These are phyloP conservation scores for Fistulinella prunicolor DNA, from an alignment of 768 basidiomycete genomes.

Conservation along the genomic window DNA sequence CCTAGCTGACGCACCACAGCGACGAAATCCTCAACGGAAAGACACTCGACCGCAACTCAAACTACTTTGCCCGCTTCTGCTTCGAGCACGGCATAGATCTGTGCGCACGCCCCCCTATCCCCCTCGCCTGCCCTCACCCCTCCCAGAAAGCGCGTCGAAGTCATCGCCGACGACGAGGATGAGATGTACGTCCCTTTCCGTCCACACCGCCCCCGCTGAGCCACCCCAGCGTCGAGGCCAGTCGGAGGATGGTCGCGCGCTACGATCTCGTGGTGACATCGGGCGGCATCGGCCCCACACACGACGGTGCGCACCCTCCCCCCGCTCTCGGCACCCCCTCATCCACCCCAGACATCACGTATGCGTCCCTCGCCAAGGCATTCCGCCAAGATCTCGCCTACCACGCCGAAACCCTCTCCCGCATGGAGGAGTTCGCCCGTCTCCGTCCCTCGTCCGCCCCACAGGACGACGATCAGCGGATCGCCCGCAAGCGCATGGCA, in stretches of 20 bases:
- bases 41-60: constrained; percentile 79
- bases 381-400: constrained; percentile 71
- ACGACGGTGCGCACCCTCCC: constrained; percentile 60
- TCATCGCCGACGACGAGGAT: constrained; percentile 85
- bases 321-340: background rate
- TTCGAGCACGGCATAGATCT: constrained; percentile 85
- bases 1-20: constrained; percentile 34
- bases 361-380: constrained; percentile 80
- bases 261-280: constrained; percentile 92
- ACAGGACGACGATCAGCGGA: constrained; percentile 71
- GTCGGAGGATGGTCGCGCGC: constrained; percentile 68
- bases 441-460: constrained; percentile 53
- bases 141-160: constrained; percentile 79
- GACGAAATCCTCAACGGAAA: constrained; percentile 94
- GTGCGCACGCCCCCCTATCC: constrained; percentile 35
- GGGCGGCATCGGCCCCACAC: constrained; percentile 90
- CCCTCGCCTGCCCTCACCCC: background rate
- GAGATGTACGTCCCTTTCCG: constrained; percentile 75
- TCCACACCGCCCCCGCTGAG: too few relatives aligned
- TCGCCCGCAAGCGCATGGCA: constrained; percentile 85
- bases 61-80: constrained; percentile 84
- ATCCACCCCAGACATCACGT: constrained; percentile 73
- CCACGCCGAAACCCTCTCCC: constrained; percentile 71
- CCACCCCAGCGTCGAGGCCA: constrained; percentile 70
- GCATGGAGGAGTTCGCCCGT: constrained; percentile 64